A percentile compares a stretch with the other conserved stretches of the same genome.
Conservation (phyloP, 495 filamentous ascomycete species). For the Daldinia grandis region DNA sequence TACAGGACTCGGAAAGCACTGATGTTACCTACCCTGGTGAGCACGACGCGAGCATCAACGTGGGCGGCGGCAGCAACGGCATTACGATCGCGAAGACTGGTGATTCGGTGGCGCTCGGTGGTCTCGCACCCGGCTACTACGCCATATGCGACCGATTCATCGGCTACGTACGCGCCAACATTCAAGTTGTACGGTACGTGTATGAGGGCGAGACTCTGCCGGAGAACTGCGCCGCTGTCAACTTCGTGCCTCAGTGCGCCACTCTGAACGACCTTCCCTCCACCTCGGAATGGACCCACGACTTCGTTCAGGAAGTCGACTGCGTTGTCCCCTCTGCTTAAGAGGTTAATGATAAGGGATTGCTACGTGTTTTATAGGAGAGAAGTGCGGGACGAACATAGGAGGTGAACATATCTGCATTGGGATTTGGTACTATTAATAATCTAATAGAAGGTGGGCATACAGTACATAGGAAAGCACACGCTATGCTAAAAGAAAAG, state of each 20-base stretch:
- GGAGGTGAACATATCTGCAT: background rate
- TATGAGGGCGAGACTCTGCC: constrained; percentile 33
- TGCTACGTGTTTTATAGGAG: no score
- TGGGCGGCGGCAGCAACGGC: constrained; percentile 25
- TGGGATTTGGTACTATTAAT: background rate
- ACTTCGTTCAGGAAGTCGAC: constrained; percentile 31
- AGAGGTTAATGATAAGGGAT: background rate
- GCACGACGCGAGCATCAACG: constrained; percentile 32
- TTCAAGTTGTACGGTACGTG: constrained; percentile 22
- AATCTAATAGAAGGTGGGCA: background rate
- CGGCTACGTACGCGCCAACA: constrained; percentile 8
- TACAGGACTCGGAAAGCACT: constrained; percentile 10
- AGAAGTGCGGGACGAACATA: background rate
- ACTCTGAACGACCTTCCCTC: constrained; percentile 15
- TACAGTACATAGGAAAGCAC: background rate
- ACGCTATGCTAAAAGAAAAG: background rate
- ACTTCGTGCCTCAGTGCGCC: constrained; percentile 22
- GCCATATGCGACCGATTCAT: constrained; percentile 23
- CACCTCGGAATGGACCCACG: constrained; percentile 15
- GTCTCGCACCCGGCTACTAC: constrained; percentile 11
- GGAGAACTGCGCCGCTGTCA: constrained; percentile 13
- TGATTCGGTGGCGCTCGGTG: background rate
- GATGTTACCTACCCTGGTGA: constrained; percentile 31
- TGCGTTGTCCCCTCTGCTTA: constrained; percentile 16
- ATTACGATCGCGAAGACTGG: background rate